A percentile compares a stretch with the other conserved stretches of the same genome.
phyloP scores from a whole-genome alignment of 176 grass and related monocot genomes.

The Oryza nivara region DNA sequence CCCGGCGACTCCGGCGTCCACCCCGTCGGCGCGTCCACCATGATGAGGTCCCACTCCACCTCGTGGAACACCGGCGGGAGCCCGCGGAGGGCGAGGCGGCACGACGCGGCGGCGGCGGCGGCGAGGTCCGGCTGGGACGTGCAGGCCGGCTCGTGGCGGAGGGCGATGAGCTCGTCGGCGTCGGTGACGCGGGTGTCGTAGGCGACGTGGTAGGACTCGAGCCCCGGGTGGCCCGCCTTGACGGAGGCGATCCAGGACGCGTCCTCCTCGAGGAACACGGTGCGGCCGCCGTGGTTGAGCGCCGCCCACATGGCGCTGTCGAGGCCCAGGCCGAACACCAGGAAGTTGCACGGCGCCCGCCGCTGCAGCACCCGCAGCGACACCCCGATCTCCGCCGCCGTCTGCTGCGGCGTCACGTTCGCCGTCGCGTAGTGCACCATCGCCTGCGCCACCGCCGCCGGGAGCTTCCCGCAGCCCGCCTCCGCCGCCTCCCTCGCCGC shows the following conservation, averaged over 20 bases:
- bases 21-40: conserved; percentile 87
- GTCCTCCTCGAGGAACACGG: conserved; percentile 94
- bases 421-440: conserved; percentile 67
- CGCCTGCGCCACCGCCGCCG: conserved; percentile 45
- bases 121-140: conserved; percentile 33
- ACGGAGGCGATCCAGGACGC: conserved; percentile 73
- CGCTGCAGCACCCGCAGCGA: conserved; percentile 47
- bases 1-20: conserved; percentile 72
- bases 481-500: neutral
- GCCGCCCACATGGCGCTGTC: conserved; percentile 84
- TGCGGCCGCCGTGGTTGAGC: conserved; percentile 86
- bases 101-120: neutral
- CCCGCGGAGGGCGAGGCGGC: conserved; percentile 47
- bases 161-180: conserved; percentile 46
- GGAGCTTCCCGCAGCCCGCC: conserved; percentile 20
- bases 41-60: conserved; percentile 69
- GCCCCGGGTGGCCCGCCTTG: conserved; percentile 35
- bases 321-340: conserved; percentile 63
- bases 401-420: conserved; percentile 62
- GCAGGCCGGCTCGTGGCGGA: conserved; percentile 39
- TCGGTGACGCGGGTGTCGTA: conserved; percentile 67
- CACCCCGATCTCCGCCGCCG: conserved; percentile 53
- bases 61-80: conserved; percentile 49
- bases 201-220: conserved; percentile 78
- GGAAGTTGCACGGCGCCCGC: conserved; percentile 71